Evolutionary conservation across 805 yeast genomes (phyloP).

Genomic region (Lipomyces anomalus): DNA sequence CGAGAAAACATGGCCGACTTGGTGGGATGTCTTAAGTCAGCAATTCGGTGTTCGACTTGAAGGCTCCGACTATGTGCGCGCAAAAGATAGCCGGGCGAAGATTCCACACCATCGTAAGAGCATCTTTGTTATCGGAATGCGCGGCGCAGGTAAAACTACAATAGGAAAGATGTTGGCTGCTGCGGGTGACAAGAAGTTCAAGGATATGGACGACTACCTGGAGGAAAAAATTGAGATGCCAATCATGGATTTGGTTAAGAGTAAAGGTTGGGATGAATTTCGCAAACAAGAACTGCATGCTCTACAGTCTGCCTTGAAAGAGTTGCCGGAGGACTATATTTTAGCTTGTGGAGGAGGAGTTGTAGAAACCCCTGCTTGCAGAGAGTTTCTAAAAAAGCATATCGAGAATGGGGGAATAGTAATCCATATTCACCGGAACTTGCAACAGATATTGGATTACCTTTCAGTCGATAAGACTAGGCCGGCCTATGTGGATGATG

Average conservation of each 20-base stretch:
- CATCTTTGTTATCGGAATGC: conserved; percentile 68
- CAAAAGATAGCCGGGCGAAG: conserved; percentile 10
- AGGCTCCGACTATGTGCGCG: conserved; percentile 40
- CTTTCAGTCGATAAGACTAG: conserved; percentile 72
- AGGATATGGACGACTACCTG: conserved; percentile 73
- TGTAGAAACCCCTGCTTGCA: conserved; percentile 68
- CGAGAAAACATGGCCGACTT: conserved; percentile 98
- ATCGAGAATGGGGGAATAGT: conserved; percentile 64
- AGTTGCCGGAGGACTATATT: conserved; percentile 50
- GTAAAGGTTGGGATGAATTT: conserved; percentile 84
- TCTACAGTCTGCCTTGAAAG: conserved; percentile 45
- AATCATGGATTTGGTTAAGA: conserved; percentile 45
- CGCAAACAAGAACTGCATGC: conserved; percentile 59
- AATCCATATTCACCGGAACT: conserved; percentile 82
- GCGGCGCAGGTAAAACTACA: conserved; percentile 95
- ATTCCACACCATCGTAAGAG: conserved; percentile 18
- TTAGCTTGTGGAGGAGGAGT: conserved; percentile 96
- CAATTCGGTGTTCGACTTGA: conserved; percentile 57
- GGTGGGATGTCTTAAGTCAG: conserved; percentile 93
- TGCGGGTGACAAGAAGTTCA: conserved; percentile 56
- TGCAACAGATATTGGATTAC: conserved; percentile 71
- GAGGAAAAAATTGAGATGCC: conserved; percentile 46
- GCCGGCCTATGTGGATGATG: conserved; percentile 81
- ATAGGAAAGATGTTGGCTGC: conserved; percentile 74
- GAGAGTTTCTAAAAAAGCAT: conserved; percentile 56